Base-by-base conservation (phyloP, 345 rosid genomes). In the Eucalyptus polybractea region DNA sequence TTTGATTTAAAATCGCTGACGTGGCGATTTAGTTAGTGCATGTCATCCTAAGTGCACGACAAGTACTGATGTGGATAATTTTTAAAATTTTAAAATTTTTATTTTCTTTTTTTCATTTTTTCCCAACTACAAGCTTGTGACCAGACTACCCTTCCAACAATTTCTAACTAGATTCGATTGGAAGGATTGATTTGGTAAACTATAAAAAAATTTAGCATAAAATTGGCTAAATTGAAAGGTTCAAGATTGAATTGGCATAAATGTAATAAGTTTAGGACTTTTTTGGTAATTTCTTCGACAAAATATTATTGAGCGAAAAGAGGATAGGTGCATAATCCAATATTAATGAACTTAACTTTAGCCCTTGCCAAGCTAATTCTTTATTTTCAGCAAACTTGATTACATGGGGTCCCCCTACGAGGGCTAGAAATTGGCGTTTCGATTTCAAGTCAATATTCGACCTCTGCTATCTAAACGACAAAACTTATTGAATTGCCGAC, bases 51-150 rank as follows among this genome's bases (percentile, higher is more conserved):
- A 8, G 10, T 65, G 76, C 10, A 11, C 0, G 4, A 11, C 7
- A 13, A 7, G 2, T 14, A 6, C 0, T 2, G 14, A 3, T 0
- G 8, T 7, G 0, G 10, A n/a, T 5, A 13, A 65, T 6, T 65
- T 62, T 29, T 29, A 29, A 60, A 60, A 27, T 6, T 12, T 25
- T 56, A 1, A 2, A 56, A 56, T 10, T 5, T 60, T 6, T 4
- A 56, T 56, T 22, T 56, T 58, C 9, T 27, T 11, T 5, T 27
- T 6, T 60, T 11, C 4, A 5, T n/a, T n/a, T 65, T n/a, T n/a
- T n/a, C 31, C 76, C 76, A n/a, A n/a, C 40, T 15, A 29, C 9
- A 17, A 0, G 37, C 9, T 7, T 17, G 21, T 65, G 40, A n/a
- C 21, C 15, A 65, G 5, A n/a, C 19, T 4, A 2, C 10, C 17